Base-by-base conservation (phyloP, 1,284 basidiomycete genomes). In the Sphaerobolus stellatus region DNA sequence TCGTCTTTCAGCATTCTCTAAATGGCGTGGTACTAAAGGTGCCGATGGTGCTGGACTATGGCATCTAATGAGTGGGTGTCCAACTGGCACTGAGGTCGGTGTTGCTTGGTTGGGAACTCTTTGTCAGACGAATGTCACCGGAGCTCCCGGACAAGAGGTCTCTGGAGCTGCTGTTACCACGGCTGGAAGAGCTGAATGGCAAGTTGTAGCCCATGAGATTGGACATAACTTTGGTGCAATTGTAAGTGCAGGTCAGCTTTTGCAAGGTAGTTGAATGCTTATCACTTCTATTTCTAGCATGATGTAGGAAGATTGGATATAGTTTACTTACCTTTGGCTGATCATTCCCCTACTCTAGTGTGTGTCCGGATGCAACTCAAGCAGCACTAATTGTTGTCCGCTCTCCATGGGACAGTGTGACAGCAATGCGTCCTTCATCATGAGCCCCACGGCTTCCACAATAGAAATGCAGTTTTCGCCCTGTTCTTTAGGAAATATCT, bases 191-290 rank as follows among this genome's bases (percentile, higher is more conserved):
- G 79, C 90, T 61, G 89, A 90, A 65, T 88, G 85, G 86, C 88
- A 91, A 70, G 83, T 90, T 63, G 79, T 94, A 34, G 82, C 91
- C 18, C 94, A 96, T 71, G 94, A 96, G 71, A 92, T 91, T 58
- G 91, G 89, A 2, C 90, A 92, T 68, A 94, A 93, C 66, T 94
- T 95, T 72, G 92, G 92, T 52, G 91, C 92, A n/a, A 92, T 94
- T 63, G 86, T 89, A 62, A 73, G 87, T 79, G 14, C 16, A 16
- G 25, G 33, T 22, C 18, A 30, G 13, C 11, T 22, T 20, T 40
- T 52, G 45, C n/a, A 29, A 24, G 14, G 27, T 50, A 40, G 34
- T 29, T 48, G 43, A 53, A 46, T 30, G 13, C 14, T 13, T 43
- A 18, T 24, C 33, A 30, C 33, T 36, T 36, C 55, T n/a, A 56